Evolutionary conservation across 805 yeast genomes (phyloP), one percentile per base, ranked within the genome.

Genomic region (Priceomyces fermenticarens): DNA sequence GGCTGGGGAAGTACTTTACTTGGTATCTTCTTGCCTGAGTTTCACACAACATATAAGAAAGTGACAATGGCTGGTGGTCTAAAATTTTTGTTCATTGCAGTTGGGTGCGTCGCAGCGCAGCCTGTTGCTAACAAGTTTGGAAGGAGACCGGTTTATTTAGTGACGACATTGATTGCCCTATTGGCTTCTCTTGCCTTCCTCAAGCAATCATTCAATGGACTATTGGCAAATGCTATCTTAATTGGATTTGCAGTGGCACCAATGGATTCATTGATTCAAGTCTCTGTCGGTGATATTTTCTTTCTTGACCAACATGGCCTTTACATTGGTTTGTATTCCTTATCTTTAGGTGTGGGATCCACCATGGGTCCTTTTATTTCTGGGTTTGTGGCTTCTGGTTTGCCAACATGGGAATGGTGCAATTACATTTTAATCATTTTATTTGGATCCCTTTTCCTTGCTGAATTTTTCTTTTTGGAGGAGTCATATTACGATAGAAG

Each of bases 51-150:
- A 3, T 34, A 35, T 25, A 35, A 30, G 12, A 23, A 37, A 7
- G 31, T 37, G 4, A 37, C 23, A 20, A 35, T 37, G 10, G 35
- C 40, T 4, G 40, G 31, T 16, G 44, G 40, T 3, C 16, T 26
- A 11, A 32, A 23, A 29, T 36, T 30, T 23, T 27, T 41, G 25
- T 16, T 41, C 27, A 31, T 41, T 12, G 45, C 34, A 4, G 11
- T 42, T 15, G 79, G 80, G 1, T 73, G 79, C 51, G 57, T 75
- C 15, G 27, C 77, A 12, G 69, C 71, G 57, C 81, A 76, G 53
- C 83, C 83, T 1, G 41, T 75, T 38, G 78, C 78, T 3, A 54
- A 70, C 46, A 72, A 71, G 43, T 74, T 59, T 44, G 80, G 80
- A n/a, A 68, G 71, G 43, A 58, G 80, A 32, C 76, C 75, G 1